phyloP scores from a whole-genome alignment of 176 grass and related monocot genomes.

The Lolium multiflorum region DNA sequence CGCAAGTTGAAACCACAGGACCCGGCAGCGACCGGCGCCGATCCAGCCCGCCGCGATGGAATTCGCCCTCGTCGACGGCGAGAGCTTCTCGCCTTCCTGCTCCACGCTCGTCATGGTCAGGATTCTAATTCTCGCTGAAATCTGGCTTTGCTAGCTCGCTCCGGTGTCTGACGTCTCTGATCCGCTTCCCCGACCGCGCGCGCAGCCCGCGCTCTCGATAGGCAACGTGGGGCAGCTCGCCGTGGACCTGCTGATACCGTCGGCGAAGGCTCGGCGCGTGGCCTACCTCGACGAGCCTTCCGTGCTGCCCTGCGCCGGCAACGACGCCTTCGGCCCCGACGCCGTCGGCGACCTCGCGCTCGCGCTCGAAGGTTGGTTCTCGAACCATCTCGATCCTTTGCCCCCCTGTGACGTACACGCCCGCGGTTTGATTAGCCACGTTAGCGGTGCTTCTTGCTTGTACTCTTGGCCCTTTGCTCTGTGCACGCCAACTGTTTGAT shows the following conservation, averaged over 20 bases:
- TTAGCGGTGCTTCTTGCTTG: background rate
- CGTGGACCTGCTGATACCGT: slow-evolving; percentile 79
- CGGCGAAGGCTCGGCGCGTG: slow-evolving; percentile 61
- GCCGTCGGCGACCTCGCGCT: slow-evolving; percentile 76
- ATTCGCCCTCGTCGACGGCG: slow-evolving; percentile 58
- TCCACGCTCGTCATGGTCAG: slow-evolving; percentile 71
- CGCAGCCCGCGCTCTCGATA: slow-evolving; percentile 91
- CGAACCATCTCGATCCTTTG: background rate
- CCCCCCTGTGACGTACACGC: background rate
- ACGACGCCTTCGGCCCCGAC: slow-evolving; percentile 82
- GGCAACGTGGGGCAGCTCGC: slow-evolving; percentile 98
- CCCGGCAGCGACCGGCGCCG: background rate
- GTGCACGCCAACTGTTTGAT: slow-evolving; percentile 47
- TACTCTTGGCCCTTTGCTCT: background rate
- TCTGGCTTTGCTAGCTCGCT: slow-evolving; percentile 17
- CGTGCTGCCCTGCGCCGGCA: slow-evolving; percentile 82
- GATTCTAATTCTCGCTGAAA: background rate
- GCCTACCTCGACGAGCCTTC: slow-evolving; percentile 83
- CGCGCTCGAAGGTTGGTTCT: slow-evolving; percentile 66
- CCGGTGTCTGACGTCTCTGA: slow-evolving; percentile 1
- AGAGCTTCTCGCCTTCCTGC: slow-evolving; percentile 65
- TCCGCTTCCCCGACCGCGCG: background rate
- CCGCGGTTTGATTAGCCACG: slow-evolving; percentile 35
- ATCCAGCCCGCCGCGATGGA: slow-evolving; percentile 57
- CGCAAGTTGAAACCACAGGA: slow-evolving; percentile 24